Percentiles rank a stretch among this genome's conserved stretches.
phyloP scores from a whole-genome alignment of 1,284 basidiomycete genomes.

The Phlebopus sp. region DNA sequence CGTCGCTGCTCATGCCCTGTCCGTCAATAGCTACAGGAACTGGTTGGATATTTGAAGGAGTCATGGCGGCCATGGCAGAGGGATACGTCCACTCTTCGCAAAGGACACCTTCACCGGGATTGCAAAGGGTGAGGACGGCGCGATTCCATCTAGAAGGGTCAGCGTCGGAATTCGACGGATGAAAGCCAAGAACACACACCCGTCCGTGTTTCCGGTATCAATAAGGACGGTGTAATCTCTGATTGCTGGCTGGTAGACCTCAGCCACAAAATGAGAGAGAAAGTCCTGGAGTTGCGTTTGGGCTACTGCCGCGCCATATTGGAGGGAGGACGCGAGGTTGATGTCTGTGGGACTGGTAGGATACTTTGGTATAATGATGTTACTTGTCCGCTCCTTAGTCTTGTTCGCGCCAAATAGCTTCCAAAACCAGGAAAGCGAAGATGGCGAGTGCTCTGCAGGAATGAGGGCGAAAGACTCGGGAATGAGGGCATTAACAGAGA shows the following conservation, averaged over 20 bases:
- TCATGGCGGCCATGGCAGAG: conserved; percentile 41
- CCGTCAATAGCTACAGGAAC: conserved; percentile 70
- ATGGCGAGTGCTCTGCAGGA: conserved; percentile 27
- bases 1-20: conserved; percentile 65
- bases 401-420: conserved; percentile 51
- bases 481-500: conserved; percentile 46
- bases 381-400: conserved; percentile 44
- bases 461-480: conserved; percentile 35
- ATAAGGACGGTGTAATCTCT: conserved; percentile 62
- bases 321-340: conserved; percentile 66
- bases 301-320: conserved; percentile 61
- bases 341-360: conserved; percentile 46
- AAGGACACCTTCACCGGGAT: conserved; percentile 71
- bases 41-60: conserved; percentile 49
- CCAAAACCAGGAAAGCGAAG: conserved; percentile 61
- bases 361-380: conserved; percentile 64
- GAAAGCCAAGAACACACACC: conserved; percentile 30
- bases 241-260: conserved; percentile 69
- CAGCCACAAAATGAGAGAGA: conserved; percentile 56
- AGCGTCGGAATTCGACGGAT: background rate
- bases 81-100: conserved; percentile 75
- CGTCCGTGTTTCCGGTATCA: conserved; percentile 78
- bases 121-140: conserved; percentile 55
- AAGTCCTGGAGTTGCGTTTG: conserved; percentile 50
- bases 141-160: conserved; percentile 46